These are phyloP conservation scores for Chionographis japonica DNA, from an alignment of 106 monocot genomes.

Conservation along the genomic window DNA sequence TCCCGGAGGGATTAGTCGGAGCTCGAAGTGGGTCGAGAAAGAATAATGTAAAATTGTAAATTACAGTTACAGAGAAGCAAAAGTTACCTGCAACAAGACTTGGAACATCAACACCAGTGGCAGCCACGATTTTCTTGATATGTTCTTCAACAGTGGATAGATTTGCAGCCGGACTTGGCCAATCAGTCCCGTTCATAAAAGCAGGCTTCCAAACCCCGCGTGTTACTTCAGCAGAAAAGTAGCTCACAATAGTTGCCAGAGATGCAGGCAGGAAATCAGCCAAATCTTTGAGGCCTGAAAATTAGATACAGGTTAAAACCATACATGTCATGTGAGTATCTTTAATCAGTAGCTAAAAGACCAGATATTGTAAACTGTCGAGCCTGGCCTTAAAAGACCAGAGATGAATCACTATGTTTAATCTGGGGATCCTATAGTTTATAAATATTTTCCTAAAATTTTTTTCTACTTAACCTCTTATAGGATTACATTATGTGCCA, in stretches of 20 bases:
- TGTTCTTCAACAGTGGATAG: constrained; percentile 78
- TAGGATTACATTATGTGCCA: too few relatives aligned
- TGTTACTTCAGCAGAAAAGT: constrained; percentile 94
- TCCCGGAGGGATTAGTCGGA: too few relatives aligned
- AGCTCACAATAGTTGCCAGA: constrained; percentile 79
- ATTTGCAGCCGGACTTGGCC: constrained; percentile 98
- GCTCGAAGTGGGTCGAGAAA: neutral
- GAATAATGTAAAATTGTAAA: neutral
- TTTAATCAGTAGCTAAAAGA: neutral
- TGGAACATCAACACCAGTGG: constrained; percentile 87
- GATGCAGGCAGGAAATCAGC: constrained; percentile 92
- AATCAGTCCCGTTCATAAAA: constrained; percentile 94
- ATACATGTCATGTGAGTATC: neutral
- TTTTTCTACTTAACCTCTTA: too few relatives aligned
- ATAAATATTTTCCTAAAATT: too few relatives aligned
- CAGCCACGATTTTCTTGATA: constrained; percentile 89
- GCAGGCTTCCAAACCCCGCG: constrained; percentile 94
- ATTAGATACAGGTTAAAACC: constrained; percentile 7
- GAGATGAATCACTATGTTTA: too few relatives aligned
- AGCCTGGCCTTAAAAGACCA: too few relatives aligned
- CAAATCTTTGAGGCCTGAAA: constrained; percentile 87
- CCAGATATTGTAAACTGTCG: neutral
- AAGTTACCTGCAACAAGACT: constrained; percentile 74
- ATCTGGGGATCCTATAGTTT: too few relatives aligned
- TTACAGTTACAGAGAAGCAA: neutral